Evolutionary conservation across 2,329 filamentous ascomycete species (phyloP), one percentile per base, ranked within the genome.

Genomic region (Blastomyces percursus): DNA sequence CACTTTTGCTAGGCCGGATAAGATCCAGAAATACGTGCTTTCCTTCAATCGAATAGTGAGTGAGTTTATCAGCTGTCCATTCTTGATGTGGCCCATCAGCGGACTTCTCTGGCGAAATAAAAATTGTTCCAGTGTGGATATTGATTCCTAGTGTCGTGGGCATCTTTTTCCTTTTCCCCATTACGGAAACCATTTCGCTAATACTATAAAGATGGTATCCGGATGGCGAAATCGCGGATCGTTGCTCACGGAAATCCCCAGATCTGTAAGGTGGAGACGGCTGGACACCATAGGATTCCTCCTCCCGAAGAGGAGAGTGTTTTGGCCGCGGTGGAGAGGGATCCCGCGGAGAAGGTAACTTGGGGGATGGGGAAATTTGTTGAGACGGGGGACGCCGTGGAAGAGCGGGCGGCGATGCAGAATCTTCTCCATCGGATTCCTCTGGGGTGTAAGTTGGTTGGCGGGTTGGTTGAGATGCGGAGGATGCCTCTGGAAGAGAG

Each of bases 131-230:
- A 19, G 90, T 95, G 57, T 88, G 86, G 62, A 94, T 81, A 72
- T 97, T 96, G 71, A 97, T 88, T n/a, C 93, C 93, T 46, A 97
- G 76, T 0, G 90, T 96, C n/a, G 91, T 96, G 1, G 93, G 91
- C 90, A 96, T 94, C 78, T 97, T 97, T 80, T 96, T 96, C 71
- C 90, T 88, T 79, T 96, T 96, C 62, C 93, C 93, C 85, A 96
- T 92, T 54, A 94, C 86, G n/a, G 91, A 93, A 4, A 96, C 85
- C 89, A 96, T 96, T 76, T 97, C 93, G 72, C 92, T 96, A 70
- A 97, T 92, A 70, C 96, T 96, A 77, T 96, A 97, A 74, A 97
- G 81, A 71, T 95, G 92, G 72, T 92, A 97, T 1, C 90, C 90
- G 21, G 90, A 89, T 5, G 90, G 89, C 1, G 87, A 86, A 38